Evolutionary conservation across 306 rosid genomes (phyloP).

Genomic region (Vicia villosa): DNA sequence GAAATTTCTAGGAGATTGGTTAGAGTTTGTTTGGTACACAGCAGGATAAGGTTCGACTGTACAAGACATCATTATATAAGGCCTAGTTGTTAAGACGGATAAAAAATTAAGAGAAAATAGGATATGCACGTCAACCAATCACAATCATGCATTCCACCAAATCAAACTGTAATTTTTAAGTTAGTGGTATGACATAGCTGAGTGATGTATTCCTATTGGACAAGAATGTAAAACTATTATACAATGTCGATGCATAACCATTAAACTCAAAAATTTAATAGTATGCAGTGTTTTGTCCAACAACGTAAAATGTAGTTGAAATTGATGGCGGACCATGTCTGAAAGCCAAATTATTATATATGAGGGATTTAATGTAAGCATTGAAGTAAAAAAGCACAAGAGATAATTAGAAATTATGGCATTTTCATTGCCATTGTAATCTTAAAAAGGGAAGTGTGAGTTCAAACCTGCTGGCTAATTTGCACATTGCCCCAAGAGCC

Average conservation of each 20-base stretch:
- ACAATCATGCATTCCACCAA: too few species aligned
- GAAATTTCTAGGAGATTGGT: neutral
- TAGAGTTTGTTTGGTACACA: neutral
- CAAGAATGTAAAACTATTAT: too few species aligned
- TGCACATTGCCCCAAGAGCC: constrained; percentile 70
- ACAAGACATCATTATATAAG: neutral
- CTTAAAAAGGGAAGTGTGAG: neutral
- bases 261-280: too few species aligned
- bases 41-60: neutral
- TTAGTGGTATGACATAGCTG: too few species aligned
- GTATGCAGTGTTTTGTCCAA: neutral
- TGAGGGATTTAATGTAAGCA: constrained; percentile 23
- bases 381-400: neutral
- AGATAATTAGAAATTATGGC: constrained; percentile 1
- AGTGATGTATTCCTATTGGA: too few species aligned
- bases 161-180: too few species aligned
- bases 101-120: too few species aligned
- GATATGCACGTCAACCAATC: too few species aligned
- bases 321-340: too few species aligned
- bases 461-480: constrained; percentile 81
- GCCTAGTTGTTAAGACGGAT: neutral
- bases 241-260: too few species aligned
- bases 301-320: neutral
- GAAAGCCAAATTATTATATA: neutral
- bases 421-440: constrained; percentile 10